Percentiles rank a stretch among this genome's conserved stretches.
Conservation (phyloP, 2,329 filamentous ascomycete species). For the Teratosphaeria destructans region DNA sequence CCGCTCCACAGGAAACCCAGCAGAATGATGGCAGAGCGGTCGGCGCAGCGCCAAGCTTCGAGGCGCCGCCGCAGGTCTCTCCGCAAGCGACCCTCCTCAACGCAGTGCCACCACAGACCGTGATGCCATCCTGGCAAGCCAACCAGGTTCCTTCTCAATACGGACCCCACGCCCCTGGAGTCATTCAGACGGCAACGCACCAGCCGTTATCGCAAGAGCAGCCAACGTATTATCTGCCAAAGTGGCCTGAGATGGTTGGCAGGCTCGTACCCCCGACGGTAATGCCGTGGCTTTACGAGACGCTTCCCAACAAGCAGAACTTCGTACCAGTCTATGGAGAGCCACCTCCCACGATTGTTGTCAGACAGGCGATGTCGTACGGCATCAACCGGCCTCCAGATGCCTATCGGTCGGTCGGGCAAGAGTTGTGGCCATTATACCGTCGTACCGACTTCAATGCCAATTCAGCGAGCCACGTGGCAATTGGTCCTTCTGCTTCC, state of each 20-base stretch:
- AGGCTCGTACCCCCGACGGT: not conserved
- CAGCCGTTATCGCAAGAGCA: not conserved
- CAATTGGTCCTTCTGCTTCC: not conserved
- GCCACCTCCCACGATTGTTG: not conserved
- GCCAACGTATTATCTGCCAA: not conserved
- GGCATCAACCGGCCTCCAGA: not conserved
- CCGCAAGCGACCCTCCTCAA: not conserved
- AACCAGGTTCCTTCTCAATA: not conserved
- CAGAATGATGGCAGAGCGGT: not conserved
- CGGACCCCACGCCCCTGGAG: not conserved
- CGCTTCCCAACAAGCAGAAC: not conserved
- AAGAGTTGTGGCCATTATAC: not conserved
- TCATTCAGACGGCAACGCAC: not conserved
- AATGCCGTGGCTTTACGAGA: not conserved
- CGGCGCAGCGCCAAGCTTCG: not conserved
- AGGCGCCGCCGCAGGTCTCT: not conserved
- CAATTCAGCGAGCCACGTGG: not conserved
- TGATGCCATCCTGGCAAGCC: not conserved
- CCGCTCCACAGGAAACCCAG: not conserved
- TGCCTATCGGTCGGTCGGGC: not conserved
- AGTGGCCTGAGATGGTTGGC: not conserved
- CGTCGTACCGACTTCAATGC: not conserved
- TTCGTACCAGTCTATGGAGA: not conserved
- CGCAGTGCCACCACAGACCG: not conserved
- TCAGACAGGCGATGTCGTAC: not conserved